Percentiles rank a stretch among this genome's conserved stretches.
Evolutionary conservation across 1,284 basidiomycete genomes (phyloP).

Genomic region (Fomitopsis betulina): DNA sequence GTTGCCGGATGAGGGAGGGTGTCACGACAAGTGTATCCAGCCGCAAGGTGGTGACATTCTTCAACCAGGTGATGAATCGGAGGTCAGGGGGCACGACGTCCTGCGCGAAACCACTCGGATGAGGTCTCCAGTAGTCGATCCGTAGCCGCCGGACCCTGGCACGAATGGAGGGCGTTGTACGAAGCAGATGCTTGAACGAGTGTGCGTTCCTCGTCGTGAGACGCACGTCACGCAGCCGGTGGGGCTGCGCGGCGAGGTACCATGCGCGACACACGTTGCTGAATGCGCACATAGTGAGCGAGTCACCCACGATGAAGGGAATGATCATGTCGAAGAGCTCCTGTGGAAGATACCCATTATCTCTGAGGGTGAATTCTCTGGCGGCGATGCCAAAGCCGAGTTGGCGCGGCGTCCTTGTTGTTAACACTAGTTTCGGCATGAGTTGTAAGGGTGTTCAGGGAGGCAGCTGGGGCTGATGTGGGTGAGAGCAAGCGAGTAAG

Average conservation of each 20-base stretch:
- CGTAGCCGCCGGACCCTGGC: neutral
- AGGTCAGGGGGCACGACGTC: neutral
- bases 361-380: neutral
- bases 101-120: neutral
- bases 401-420: neutral
- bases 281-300: neutral
- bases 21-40: neutral
- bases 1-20: neutral
- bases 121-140: neutral
- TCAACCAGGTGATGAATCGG: neutral
- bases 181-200: neutral
- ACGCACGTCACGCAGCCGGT: neutral
- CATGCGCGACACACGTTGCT: neutral
- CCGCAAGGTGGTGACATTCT: neutral
- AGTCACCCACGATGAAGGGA: neutral
- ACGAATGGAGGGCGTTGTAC: neutral
- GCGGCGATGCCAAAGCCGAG: neutral
- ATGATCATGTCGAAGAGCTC: neutral
- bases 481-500: too few relatives aligned
- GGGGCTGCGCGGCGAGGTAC: neutral
- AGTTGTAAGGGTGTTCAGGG: too few relatives aligned
- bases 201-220: neutral
- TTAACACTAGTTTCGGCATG: neutral
- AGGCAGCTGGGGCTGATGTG: too few relatives aligned
- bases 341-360: neutral